Evolutionary conservation across 73 alveolate species (phyloP), one percentile per base, ranked within the genome.

Genomic region (Durusdinium trenchii): DNA sequence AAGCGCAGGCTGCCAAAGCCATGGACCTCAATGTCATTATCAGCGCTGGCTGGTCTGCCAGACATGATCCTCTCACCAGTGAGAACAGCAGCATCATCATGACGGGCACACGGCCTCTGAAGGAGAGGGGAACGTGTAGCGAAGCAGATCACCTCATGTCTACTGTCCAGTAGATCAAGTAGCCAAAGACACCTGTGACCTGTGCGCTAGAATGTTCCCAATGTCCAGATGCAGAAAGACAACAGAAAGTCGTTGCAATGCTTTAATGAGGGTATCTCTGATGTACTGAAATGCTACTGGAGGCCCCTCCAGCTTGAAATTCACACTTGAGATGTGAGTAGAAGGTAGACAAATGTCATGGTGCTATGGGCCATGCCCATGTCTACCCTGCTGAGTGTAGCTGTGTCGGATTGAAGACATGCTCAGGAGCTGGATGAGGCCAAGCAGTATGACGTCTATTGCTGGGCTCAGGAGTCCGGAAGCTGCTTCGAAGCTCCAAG

Each of bases 1-100:
- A 7, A 16, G n/a, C 30, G 18, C 43, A 86, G 95, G 95, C 95
- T 3, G 95, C 95, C 6, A 36, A 6, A 12, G 54, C 82, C 14
- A 61, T 86, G 79, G 42, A 60, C 23, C 52, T 86, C 95, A 86
- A 86, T 45, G 62, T 42, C 95, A 86, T 86, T 61, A 45, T 86
- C 30, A 45, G 62, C 57, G 95, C 95, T 86, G 95, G 95, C 82
- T 86, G 95, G 95, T 86, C 95, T 4, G 95, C 82, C 12, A 6
- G 46, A 18, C 95, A 86, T 52, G 35, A 86, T 43, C 95, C 95
- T 46, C 76, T 18, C 43, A 48, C 42, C 36, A 36, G 60, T 42
- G 82, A 79, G 81, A 86, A 60, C 82, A 57, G 95, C 61, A 86
- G 51, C 54, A 57, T 86, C 45, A 26, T 40, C 61, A 86, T 86